These are phyloP conservation scores for Luvunga scandens DNA, from an alignment of 345 rosid species.

Conservation along the genomic window DNA sequence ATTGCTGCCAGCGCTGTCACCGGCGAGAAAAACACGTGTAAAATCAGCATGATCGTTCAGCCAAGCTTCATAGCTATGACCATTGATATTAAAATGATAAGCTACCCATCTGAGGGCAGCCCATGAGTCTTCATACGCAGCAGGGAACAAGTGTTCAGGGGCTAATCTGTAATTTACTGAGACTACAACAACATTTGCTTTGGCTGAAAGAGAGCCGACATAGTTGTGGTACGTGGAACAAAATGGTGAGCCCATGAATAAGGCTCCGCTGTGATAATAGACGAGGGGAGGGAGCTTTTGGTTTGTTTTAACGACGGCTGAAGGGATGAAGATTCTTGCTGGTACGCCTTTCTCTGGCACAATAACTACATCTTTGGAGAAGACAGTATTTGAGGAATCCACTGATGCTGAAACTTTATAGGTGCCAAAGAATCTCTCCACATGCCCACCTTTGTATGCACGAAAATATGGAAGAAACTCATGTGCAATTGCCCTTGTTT, in stretches of 20 bases:
- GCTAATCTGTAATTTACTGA: conserved; percentile 42
- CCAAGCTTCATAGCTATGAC: conserved; percentile 35
- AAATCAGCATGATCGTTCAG: conserved; percentile 33
- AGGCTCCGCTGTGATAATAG: conserved; percentile 44
- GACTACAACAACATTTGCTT: conserved; percentile 23
- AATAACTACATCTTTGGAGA: conserved; percentile 28
- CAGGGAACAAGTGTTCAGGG: conserved; percentile 35
- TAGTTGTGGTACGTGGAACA: conserved; percentile 23
- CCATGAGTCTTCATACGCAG: conserved; percentile 42
- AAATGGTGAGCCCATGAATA: conserved; percentile 22
- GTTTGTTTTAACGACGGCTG: not conserved
- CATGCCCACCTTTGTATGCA: conserved; percentile 26
- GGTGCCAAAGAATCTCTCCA: conserved; percentile 33
- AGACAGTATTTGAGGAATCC: conserved; percentile 22
- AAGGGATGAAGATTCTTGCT: conserved; percentile 34
- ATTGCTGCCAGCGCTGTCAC: conserved; percentile 44
- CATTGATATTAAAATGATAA: conserved; percentile 16
- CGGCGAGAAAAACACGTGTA: conserved; percentile 23
- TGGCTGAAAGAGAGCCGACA: conserved; percentile 18
- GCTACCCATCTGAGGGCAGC: conserved; percentile 39
- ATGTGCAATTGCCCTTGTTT: not conserved
- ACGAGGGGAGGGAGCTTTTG: conserved; percentile 35
- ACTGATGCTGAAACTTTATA: conserved; percentile 20
- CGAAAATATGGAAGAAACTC: conserved; percentile 23
- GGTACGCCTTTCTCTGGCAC: conserved; percentile 18